These are phyloP conservation scores for Rubus parviflorus DNA, from an alignment of 306 rosid species.

Conservation along the genomic window DNA sequence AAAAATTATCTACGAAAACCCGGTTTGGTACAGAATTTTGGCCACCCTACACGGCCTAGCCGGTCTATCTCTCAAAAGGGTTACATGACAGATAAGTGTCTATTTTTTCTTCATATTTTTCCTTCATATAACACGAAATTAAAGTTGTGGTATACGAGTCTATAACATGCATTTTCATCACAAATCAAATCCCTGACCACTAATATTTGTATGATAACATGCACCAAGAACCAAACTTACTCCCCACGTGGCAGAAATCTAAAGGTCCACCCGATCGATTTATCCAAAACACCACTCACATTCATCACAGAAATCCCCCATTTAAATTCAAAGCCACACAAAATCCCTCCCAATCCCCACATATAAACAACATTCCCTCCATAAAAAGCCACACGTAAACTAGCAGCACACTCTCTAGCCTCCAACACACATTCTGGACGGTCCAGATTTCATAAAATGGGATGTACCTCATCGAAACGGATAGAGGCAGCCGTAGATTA, in stretches of 20 bases:
- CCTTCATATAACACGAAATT: neutral
- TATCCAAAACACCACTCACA: conserved; percentile 31
- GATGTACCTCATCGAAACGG: conserved; percentile 66
- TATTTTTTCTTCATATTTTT: neutral
- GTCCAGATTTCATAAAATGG: conserved; percentile 43
- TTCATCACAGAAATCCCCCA: neutral
- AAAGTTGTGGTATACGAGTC: neutral
- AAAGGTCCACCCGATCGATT: conserved; percentile 9
- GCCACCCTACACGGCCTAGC: neutral
- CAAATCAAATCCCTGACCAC: neutral
- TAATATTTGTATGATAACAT: neutral
- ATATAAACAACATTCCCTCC: neutral
- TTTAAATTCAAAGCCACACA: conserved; percentile 10
- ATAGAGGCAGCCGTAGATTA: conserved; percentile 43
- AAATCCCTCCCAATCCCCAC: neutral
- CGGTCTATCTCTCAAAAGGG: neutral
- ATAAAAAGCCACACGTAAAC: conserved; percentile 8
- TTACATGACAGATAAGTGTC: neutral
- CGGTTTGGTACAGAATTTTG: neutral
- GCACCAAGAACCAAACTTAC: neutral
- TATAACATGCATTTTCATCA: neutral
- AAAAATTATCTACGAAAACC: neutral
- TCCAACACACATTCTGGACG: neutral
- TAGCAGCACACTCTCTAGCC: neutral
- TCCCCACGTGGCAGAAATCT: conserved; percentile 28